Evolutionary conservation across 1,284 basidiomycete species (phyloP).

Genomic region (Papiliotrema terrestris): DNA sequence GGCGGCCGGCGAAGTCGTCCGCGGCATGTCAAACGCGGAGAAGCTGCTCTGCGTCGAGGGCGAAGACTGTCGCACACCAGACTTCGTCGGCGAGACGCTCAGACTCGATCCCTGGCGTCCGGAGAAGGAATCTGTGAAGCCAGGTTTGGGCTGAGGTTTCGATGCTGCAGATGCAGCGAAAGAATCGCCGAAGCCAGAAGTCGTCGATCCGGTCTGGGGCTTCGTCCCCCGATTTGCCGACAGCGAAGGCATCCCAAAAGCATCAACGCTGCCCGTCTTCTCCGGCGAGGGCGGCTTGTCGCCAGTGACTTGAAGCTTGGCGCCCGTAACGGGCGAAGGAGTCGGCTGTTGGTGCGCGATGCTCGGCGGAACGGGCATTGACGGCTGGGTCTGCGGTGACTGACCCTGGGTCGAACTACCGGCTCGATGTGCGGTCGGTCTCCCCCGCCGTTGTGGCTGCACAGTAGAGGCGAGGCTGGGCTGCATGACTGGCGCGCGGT

Average conservation of each 20-base stretch:
- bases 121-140: not conserved
- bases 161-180: constrained; percentile 9
- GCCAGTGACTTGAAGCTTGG: constrained; percentile 33
- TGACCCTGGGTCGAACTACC: not conserved
- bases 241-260: constrained; percentile 18
- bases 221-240: not conserved
- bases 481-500: constrained; percentile 17
- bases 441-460: constrained; percentile 45
- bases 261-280: not conserved
- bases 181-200: constrained; percentile 30
- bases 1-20: constrained; percentile 4
- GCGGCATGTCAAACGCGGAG: constrained; percentile 4
- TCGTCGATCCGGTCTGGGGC: not conserved
- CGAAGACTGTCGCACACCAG: not conserved
- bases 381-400: constrained; percentile 3
- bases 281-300: constrained; percentile 8
- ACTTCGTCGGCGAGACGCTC: not conserved
- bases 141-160: not conserved
- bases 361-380: constrained; percentile 12
- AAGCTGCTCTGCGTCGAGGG: not conserved
- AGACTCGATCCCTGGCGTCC: not conserved
- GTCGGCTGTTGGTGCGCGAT: not conserved
- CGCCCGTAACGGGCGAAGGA: not conserved
- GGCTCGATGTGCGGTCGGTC: constrained; percentile 25
- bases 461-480: constrained; percentile 32